Percentiles rank a stretch among this genome's conserved stretches.
Conservation (phyloP, 768 basidiomycete species). For the Neoboletus brunneissimus region DNA sequence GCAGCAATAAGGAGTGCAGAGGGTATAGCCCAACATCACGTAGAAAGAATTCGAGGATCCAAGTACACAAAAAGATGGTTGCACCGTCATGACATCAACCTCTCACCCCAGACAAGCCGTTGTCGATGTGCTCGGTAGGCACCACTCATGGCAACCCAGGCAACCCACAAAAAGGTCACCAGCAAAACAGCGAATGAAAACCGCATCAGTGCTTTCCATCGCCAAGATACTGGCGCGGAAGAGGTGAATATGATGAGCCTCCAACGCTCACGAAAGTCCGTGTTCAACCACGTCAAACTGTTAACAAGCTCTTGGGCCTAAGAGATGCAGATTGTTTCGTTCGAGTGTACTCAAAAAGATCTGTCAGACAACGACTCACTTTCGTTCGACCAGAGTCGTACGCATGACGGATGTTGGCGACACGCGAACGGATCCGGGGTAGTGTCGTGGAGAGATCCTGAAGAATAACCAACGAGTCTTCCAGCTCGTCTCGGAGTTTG, state of each 20-base stretch:
- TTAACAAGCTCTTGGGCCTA: slow-evolving; percentile 65
- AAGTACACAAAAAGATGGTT: not conserved
- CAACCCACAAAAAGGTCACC: slow-evolving; percentile 55
- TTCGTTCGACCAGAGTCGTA: slow-evolving; percentile 73
- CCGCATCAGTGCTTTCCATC: slow-evolving; percentile 66
- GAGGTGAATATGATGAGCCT: slow-evolving; percentile 71
- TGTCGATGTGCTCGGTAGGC: slow-evolving; percentile 73
- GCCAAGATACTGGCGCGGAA: slow-evolving; percentile 66
- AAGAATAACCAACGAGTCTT: slow-evolving; percentile 57
- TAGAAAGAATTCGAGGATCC: not conserved
- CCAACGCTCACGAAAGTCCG: slow-evolving; percentile 74
- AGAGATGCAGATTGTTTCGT: not conserved
- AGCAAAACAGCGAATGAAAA: slow-evolving; percentile 55
- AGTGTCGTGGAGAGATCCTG: slow-evolving; percentile 55
- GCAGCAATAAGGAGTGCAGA: not conserved
- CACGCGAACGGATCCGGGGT: slow-evolving; percentile 59
- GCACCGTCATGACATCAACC: slow-evolving; percentile 58
- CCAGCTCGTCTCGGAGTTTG: slow-evolving; percentile 56
- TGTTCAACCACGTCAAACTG: slow-evolving; percentile 74
- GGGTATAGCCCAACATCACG: not conserved
- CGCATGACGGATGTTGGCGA: slow-evolving; percentile 57
- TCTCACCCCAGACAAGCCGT: slow-evolving; percentile 76
- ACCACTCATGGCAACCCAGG: slow-evolving; percentile 60
- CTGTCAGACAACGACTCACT: slow-evolving; percentile 34
- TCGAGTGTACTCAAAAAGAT: not conserved